These are phyloP conservation scores for Hypoxylon rickii DNA, from an alignment of 495 filamentous ascomycete species.

Conservation along the genomic window DNA sequence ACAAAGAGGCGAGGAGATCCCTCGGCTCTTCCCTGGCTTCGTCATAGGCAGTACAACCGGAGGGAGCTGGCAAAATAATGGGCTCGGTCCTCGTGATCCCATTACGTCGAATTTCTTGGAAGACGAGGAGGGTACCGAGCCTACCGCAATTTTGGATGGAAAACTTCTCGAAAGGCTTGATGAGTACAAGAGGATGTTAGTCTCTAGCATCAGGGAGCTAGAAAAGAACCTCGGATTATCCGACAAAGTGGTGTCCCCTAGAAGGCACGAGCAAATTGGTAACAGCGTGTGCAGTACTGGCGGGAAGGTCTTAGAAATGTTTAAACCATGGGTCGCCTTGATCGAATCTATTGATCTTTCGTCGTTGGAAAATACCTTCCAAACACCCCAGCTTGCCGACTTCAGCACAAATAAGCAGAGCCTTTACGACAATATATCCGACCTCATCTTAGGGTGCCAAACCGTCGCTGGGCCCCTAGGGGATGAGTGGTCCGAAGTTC, in stretches of 20 bases:
- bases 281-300: slow-evolving; percentile 76
- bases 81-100: slow-evolving; percentile 68
- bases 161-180: slow-evolving; percentile 82
- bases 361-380: slow-evolving; percentile 70
- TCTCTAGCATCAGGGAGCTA: slow-evolving; percentile 78
- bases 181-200: slow-evolving; percentile 77
- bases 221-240: slow-evolving; percentile 79
- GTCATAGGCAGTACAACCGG: slow-evolving; percentile 78
- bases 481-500: slow-evolving; percentile 91
- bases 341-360: slow-evolving; percentile 88
- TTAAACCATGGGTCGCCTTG: slow-evolving; percentile 82
- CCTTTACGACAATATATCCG: slow-evolving; percentile 88
- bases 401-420: slow-evolving; percentile 89
- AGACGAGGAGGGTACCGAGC: slow-evolving; percentile 81
- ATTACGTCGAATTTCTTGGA: slow-evolving; percentile 80
- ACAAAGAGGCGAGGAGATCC: slow-evolving; percentile 86
- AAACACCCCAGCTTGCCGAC: slow-evolving; percentile 84
- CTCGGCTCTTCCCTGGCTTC: slow-evolving; percentile 89
- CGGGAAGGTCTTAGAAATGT: slow-evolving; percentile 79
- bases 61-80: slow-evolving; percentile 94
- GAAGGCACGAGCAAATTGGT: slow-evolving; percentile 71
- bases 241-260: slow-evolving; percentile 74
- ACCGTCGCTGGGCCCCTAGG: slow-evolving; percentile 83
- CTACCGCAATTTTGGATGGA: slow-evolving; percentile 71
- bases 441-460: slow-evolving; percentile 85